A percentile compares a stretch with the other conserved stretches of the same genome.
phyloP scores from a whole-genome alignment of 2,329 filamentous ascomycete species.

The Tolypocladium guangdongense region DNA sequence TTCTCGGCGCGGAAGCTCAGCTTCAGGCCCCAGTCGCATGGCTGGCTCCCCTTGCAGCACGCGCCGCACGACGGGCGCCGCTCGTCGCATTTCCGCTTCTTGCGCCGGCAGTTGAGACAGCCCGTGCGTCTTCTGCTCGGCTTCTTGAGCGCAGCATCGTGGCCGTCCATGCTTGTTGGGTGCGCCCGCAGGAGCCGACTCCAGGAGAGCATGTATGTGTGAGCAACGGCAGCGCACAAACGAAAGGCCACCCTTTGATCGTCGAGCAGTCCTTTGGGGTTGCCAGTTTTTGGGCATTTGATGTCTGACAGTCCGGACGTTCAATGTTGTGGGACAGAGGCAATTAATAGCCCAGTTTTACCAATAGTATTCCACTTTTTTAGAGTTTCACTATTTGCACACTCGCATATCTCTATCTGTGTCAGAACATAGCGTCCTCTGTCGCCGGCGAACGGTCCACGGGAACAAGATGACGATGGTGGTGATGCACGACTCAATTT shows the following conservation, averaged over 20 bases:
- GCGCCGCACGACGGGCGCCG: constrained; percentile 22
- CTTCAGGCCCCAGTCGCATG: constrained; percentile 26
- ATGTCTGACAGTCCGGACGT: neutral
- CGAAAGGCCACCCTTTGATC: neutral
- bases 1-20: constrained; percentile 26
- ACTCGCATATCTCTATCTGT: no score
- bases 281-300: neutral
- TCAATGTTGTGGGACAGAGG: neutral
- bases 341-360: neutral
- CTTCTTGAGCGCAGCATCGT: neutral
- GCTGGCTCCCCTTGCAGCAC: constrained; percentile 19
- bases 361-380: no score
- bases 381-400: no score
- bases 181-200: neutral
- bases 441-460: no score
- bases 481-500: no score
- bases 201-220: neutral
- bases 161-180: neutral
- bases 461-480: no score
- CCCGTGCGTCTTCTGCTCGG: constrained; percentile 4
- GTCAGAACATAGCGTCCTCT: no score
- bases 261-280: neutral
- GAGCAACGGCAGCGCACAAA: neutral
- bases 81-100: constrained; percentile 28
- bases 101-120: constrained; percentile 26